phyloP scores from a whole-genome alignment of 2,329 filamentous ascomycete genomes.

The Talaromyces marneffei region DNA sequence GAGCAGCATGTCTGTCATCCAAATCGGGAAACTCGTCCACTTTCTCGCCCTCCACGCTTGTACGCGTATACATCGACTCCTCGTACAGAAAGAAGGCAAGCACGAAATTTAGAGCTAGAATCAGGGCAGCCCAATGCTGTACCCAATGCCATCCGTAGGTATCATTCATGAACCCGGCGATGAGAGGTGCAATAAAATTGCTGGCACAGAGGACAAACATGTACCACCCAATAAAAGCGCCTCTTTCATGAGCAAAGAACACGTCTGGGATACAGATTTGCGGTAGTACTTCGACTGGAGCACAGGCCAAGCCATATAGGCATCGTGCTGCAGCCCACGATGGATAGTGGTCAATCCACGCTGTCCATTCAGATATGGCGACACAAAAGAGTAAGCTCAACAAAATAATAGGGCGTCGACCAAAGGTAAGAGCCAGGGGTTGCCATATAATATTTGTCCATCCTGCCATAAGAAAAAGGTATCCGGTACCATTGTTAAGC shows the following conservation, averaged over 20 bases:
- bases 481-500: slow-evolving; percentile 45
- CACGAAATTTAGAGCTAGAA: slow-evolving; percentile 45
- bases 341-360: slow-evolving; percentile 13
- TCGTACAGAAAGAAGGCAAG: slow-evolving; percentile 56
- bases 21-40: slow-evolving; percentile 18
- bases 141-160: slow-evolving; percentile 48
- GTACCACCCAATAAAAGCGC: slow-evolving; percentile 41
- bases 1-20: slow-evolving; percentile 10
- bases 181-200: slow-evolving; percentile 45
- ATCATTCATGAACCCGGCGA: slow-evolving; percentile 48
- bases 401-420: slow-evolving; percentile 18
- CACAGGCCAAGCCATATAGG: slow-evolving; percentile 44
- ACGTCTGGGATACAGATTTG: slow-evolving; percentile 44
- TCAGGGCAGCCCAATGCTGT: slow-evolving; percentile 52
- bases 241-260: slow-evolving; percentile 43
- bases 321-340: slow-evolving; percentile 13
- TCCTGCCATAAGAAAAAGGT: slow-evolving; percentile 28
- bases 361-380: slow-evolving; percentile 13
- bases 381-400: slow-evolving; percentile 14
- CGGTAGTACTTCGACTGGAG: slow-evolving; percentile 46
- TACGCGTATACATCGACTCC: slow-evolving; percentile 52
- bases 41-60: slow-evolving; percentile 25
- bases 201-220: slow-evolving; percentile 40
- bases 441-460: slow-evolving; percentile 34
- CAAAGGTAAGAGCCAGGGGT: slow-evolving; percentile 28